A percentile compares a stretch with the other conserved stretches of the same genome.
phyloP scores from a whole-genome alignment of 257 asterid species.

The Paulownia fortunei region DNA sequence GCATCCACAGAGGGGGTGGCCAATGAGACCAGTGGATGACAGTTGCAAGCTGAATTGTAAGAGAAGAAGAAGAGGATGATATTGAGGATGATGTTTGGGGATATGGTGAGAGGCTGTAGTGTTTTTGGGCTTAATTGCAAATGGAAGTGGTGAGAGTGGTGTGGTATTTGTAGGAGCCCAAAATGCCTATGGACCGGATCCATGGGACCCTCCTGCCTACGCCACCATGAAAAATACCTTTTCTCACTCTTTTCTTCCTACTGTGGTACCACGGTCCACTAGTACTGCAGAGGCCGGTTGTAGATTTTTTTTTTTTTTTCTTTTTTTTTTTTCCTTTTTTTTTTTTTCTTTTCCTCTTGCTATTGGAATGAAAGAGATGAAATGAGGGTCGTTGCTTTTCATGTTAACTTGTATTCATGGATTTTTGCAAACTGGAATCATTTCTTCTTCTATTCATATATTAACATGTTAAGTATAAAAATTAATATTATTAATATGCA shows the following conservation, averaged over 20 bases:
- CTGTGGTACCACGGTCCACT: not conserved
- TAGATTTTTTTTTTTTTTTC: not conserved
- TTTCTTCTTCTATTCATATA: too few species aligned
- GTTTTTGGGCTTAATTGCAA: slow-evolving; percentile 45
- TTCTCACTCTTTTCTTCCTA: not conserved
- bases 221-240: slow-evolving; percentile 47
- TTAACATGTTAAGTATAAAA: too few species aligned
- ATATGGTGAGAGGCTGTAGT: slow-evolving; percentile 8
- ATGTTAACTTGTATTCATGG: too few species aligned
- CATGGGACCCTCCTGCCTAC: slow-evolving; percentile 62
- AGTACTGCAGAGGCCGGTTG: not conserved
- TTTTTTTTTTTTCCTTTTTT: too few species aligned
- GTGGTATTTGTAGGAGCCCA: slow-evolving; percentile 65
- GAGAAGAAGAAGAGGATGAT: slow-evolving; percentile 31
- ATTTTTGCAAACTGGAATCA: too few species aligned
- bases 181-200: slow-evolving; percentile 47
- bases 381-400: not conserved
- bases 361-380: not conserved
- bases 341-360: too few species aligned
- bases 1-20: slow-evolving; percentile 41
- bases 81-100: slow-evolving; percentile 14
- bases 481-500: too few species aligned
- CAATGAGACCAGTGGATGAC: slow-evolving; percentile 29
- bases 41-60: slow-evolving; percentile 37
- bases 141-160: slow-evolving; percentile 46